Evolutionary conservation across 78 protist genomes (phyloP).

Genomic region (Dictyostelium firmibasis): DNA sequence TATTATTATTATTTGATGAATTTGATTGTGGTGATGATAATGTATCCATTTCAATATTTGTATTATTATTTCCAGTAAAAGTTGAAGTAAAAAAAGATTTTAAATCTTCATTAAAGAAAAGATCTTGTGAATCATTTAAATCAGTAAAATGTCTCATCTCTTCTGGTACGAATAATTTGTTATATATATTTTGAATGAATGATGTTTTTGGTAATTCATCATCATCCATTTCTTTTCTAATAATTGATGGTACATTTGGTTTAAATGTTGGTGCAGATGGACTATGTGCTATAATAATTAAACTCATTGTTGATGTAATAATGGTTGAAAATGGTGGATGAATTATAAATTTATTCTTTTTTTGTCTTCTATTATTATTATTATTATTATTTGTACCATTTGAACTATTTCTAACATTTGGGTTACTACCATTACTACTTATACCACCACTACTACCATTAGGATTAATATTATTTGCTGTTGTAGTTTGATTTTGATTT

Average conservation of each 20-base stretch:
- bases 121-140: constrained; percentile 21
- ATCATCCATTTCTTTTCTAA: constrained; percentile 19
- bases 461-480: background rate
- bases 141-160: constrained; percentile 21
- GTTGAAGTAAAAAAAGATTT: constrained; percentile 64
- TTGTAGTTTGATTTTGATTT: background rate
- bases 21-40: background rate
- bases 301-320: constrained; percentile 29
- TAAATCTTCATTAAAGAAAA: constrained; percentile 21
- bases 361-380: background rate
- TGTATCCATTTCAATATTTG: constrained; percentile 48
- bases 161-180: constrained; percentile 61
- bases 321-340: constrained; percentile 74
- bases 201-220: constrained; percentile 1
- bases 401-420: background rate
- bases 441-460: background rate
- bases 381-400: background rate
- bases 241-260: constrained; percentile 76
- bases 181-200: constrained; percentile 4
- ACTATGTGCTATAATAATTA: constrained; percentile 76
- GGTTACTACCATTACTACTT: background rate
- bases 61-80: background rate
- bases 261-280: constrained; percentile 76
- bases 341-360: constrained; percentile 6
- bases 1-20: background rate